These are phyloP conservation scores for Neurospora sp. DNA, from an alignment of 495 filamentous ascomycete species.

Conservation along the genomic window DNA sequence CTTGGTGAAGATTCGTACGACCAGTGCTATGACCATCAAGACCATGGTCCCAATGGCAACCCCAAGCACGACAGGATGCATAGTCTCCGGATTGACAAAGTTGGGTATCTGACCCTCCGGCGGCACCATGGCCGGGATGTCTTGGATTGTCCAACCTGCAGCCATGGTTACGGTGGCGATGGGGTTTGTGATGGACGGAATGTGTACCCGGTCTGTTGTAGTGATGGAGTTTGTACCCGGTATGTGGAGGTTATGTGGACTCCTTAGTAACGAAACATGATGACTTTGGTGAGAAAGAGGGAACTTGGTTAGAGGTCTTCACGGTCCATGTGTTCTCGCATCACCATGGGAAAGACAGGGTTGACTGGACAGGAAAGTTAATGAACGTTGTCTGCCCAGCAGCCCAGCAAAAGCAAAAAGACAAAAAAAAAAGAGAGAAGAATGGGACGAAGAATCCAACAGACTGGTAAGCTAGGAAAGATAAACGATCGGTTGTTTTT, in stretches of 20 bases:
- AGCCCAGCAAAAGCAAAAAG: background rate
- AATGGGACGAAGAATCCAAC: background rate
- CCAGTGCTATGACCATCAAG: conserved; percentile 6
- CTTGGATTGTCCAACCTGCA: background rate
- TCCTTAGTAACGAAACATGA: background rate
- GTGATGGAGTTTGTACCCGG: background rate
- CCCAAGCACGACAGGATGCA: conserved; percentile 10
- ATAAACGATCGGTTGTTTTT: background rate
- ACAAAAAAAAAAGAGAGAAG: background rate
- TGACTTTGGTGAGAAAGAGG: background rate
- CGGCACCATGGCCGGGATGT: conserved; percentile 16
- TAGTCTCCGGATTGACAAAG: conserved; percentile 11
- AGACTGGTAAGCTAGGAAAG: background rate
- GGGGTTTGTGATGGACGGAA: background rate
- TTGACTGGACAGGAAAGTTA: background rate
- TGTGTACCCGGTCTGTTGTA: background rate
- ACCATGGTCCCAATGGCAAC: conserved; percentile 12
- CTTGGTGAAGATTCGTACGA: conserved; percentile 14
- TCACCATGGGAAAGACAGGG: background rate
- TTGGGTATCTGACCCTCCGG: conserved; percentile 12
- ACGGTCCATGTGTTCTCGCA: background rate
- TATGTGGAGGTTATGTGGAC: background rate
- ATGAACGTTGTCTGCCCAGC: background rate
- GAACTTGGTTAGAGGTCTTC: background rate
- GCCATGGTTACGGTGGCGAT: background rate